These are phyloP conservation scores for Pichia sp. DNA, from an alignment of 1,139 yeast genomes.

Conservation along the genomic window DNA sequence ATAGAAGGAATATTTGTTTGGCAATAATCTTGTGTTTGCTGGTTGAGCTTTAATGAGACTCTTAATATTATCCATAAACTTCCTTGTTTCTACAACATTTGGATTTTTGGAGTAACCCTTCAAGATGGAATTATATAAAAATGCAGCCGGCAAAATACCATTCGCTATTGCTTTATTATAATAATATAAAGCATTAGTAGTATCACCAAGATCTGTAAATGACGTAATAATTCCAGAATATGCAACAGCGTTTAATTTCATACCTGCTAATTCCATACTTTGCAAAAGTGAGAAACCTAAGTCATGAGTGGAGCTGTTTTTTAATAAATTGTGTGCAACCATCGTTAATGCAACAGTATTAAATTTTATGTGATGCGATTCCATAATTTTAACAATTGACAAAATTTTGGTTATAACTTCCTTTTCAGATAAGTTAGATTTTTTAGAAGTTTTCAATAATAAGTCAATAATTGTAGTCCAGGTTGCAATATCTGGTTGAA, in stretches of 20 bases:
- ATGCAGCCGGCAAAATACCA: conserved; percentile 36
- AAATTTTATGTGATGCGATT: conserved; percentile 36
- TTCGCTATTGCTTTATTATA: conserved; percentile 41
- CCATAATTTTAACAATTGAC: conserved; percentile 38
- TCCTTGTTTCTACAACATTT: conserved; percentile 17
- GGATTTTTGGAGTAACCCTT: conserved; percentile 36
- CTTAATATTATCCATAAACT: conserved; percentile 20
- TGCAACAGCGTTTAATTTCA: conserved; percentile 36
- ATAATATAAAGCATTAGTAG: conserved; percentile 41
- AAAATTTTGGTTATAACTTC: conserved; percentile 37
- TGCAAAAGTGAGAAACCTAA: conserved; percentile 51
- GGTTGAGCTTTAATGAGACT: conserved; percentile 14
- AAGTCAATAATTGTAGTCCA: conserved; percentile 58
- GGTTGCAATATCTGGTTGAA: conserved; percentile 54
- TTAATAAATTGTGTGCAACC: conserved; percentile 52
- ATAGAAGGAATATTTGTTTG: conserved; percentile 55
- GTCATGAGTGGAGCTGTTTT: conserved; percentile 40
- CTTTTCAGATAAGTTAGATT: conserved; percentile 27
- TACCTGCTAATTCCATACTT: conserved; percentile 34
- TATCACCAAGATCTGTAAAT: conserved; percentile 48
- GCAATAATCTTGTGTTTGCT: conserved; percentile 22
- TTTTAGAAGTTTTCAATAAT: conserved; percentile 44
- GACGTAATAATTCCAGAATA: conserved; percentile 55
- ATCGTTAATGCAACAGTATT: conserved; percentile 50
- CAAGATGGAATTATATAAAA: conserved; percentile 59